phyloP scores from a whole-genome alignment of 148 eudicot species.

The Cornus florida region DNA sequence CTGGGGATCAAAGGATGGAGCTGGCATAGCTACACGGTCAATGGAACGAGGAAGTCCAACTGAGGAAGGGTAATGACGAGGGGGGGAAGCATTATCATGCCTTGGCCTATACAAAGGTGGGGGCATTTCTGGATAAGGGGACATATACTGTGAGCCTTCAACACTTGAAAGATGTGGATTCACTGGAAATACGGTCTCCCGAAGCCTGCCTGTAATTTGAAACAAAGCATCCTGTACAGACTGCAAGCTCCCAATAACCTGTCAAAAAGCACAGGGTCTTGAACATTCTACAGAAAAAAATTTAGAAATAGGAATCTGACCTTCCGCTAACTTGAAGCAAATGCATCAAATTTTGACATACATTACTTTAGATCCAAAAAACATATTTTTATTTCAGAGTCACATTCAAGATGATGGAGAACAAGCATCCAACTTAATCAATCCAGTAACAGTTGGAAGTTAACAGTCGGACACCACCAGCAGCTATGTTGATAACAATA shows the following conservation, averaged over 20 bases:
- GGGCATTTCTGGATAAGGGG: conserved; percentile 38
- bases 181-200: conserved; percentile 38
- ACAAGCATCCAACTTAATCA: background rate
- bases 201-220: conserved; percentile 63
- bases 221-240: conserved; percentile 62
- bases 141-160: conserved; percentile 29
- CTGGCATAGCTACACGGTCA: conserved; percentile 30
- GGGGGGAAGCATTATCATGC: conserved; percentile 51
- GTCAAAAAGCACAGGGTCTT: conserved; percentile 8
- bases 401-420: background rate
- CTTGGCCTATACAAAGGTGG: conserved; percentile 53
- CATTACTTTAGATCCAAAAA: background rate
- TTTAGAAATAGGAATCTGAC: background rate
- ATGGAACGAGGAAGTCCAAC: conserved; percentile 34
- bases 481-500: background rate
- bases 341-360: background rate
- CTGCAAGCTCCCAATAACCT: conserved; percentile 56
- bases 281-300: background rate
- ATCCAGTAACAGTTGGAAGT: background rate
- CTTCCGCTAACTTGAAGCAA: background rate
- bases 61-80: conserved; percentile 47
- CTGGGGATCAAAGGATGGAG: conserved; percentile 24
- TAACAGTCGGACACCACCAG: background rate
- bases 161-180: conserved; percentile 32
- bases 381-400: background rate